These are phyloP conservation scores for Porcisia deanei DNA, from an alignment of 208 protist genomes.

Conservation along the genomic window DNA sequence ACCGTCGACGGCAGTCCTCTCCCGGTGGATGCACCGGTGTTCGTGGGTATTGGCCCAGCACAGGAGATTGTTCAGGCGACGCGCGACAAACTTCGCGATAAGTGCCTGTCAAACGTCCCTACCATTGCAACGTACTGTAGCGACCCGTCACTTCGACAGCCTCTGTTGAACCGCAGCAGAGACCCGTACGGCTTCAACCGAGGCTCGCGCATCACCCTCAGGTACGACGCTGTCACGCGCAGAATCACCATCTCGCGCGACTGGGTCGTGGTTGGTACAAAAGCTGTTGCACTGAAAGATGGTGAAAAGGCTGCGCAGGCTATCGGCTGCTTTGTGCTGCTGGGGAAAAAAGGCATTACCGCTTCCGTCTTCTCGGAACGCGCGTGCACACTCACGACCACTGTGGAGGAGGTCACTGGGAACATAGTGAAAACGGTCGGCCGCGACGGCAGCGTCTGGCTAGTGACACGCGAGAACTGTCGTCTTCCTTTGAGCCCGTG, in stretches of 20 bases:
- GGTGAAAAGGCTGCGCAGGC: constrained; percentile 32
- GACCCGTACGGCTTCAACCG: constrained; percentile 72
- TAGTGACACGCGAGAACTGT: constrained; percentile 72
- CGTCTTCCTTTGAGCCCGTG: constrained; percentile 67
- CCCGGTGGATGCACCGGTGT: constrained; percentile 55
- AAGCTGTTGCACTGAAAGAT: constrained; percentile 38
- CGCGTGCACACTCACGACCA: constrained; percentile 32
- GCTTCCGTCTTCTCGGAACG: constrained; percentile 72
- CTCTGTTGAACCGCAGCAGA: constrained; percentile 50
- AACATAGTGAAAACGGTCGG: constrained; percentile 49
- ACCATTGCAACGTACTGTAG: constrained; percentile 62
- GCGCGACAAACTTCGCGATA: constrained; percentile 63
- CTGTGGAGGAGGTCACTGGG: constrained; percentile 54
- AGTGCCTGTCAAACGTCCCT: constrained; percentile 44
- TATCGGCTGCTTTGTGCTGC: constrained; percentile 73
- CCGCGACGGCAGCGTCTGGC: constrained; percentile 35
- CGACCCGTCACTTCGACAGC: constrained; percentile 67
- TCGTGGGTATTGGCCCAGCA: constrained; percentile 70
- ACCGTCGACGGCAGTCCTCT: constrained; percentile 63
- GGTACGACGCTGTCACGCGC: constrained; percentile 47
- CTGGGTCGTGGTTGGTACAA: constrained; percentile 75
- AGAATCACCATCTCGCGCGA: constrained; percentile 64
- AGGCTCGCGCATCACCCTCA: constrained; percentile 76
- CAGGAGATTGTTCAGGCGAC: constrained; percentile 67
- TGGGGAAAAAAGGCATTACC: constrained; percentile 61